Percentiles rank a stretch among this genome's conserved stretches.
phyloP scores from a whole-genome alignment of 2,329 filamentous ascomycete species.

The Ceratocystis huliohia region DNA sequence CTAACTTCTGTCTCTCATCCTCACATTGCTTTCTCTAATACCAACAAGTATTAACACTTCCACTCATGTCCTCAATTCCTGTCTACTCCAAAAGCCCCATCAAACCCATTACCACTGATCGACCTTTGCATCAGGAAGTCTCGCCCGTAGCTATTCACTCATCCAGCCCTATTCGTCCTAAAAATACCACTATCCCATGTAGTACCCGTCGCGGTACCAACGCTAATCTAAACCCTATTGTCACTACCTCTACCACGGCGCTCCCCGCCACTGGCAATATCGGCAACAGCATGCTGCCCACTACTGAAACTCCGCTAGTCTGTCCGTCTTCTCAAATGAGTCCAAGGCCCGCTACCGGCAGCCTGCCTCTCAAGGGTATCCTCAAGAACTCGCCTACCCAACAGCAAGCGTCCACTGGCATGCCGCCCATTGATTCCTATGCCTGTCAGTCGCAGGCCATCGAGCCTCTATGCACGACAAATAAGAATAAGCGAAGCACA shows the following conservation, averaged over 20 bases:
- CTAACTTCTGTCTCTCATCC: background rate
- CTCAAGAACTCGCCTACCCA: background rate
- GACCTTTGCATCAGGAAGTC: background rate
- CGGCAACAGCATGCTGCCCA: background rate
- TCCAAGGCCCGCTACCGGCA: background rate
- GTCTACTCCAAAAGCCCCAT: slow-evolving; percentile 49
- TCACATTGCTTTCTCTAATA: background rate
- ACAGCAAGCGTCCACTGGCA: background rate
- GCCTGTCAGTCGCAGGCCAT: background rate
- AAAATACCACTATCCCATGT: background rate
- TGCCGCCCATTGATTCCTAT: background rate
- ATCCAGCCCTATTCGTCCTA: slow-evolving; percentile 30
- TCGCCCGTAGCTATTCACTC: slow-evolving; percentile 21
- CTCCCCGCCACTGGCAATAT: background rate
- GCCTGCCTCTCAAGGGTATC: background rate
- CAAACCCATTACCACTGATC: slow-evolving; percentile 28
- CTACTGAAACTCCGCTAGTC: background rate
- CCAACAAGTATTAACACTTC: background rate
- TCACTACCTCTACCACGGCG: background rate
- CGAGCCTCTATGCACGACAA: background rate
- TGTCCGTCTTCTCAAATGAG: background rate
- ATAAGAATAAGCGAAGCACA: background rate
- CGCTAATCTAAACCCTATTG: background rate
- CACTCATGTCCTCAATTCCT: slow-evolving; percentile 47
- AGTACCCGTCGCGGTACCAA: background rate